Evolutionary conservation across 2,329 filamentous ascomycete species (phyloP), one percentile per base, ranked within the genome.

Genomic region (Endoconidiophora polonica): DNA sequence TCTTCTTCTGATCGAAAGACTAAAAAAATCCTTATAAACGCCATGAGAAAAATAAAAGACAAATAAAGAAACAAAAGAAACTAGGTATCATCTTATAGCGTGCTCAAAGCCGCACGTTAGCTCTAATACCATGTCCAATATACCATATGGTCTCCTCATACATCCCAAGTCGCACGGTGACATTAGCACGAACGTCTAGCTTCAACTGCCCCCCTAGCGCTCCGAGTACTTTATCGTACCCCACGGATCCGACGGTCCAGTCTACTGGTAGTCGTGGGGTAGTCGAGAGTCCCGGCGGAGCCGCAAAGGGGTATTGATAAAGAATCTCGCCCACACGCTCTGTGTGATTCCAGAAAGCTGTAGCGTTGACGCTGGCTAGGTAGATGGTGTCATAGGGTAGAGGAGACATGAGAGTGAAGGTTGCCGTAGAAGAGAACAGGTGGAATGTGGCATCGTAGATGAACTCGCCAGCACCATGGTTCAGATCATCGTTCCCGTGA

Each of bases 391-490:
- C 83, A 52, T 78, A 68, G 39, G 70, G 66, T 6, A 96, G 69
- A 0, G 91, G 91, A 0, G 88, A 95, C 38, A 80, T 72, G 20
- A 96, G 72, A 0, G 76, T 79, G 63, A 98, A 95, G 1, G 81
- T 78, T 3, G 90, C 90, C 0, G 86, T 87, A 0, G 86, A 94
- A 14, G 85, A 83, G 55, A 91, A 73, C 48, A 96, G 65, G 65
- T 96, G 87, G 64, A 98, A 80, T 5, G 81, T 90, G 9, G 88
- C 85, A 57, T 86, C 80, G 60, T 82, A 76, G 57, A 98, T 86
- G 62, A 96, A 95, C 56, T 50, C 48, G 18, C 37, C 37, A 16
- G 61, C 59, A 6, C 61, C 59, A 10, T 61, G 60, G 20, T 63
- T 64, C 60, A 65, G 57, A 3, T 58, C 42, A 29, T 46, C 26